Base-by-base conservation (phyloP, 805 yeast species). In the Candida sonorensis region DNA sequence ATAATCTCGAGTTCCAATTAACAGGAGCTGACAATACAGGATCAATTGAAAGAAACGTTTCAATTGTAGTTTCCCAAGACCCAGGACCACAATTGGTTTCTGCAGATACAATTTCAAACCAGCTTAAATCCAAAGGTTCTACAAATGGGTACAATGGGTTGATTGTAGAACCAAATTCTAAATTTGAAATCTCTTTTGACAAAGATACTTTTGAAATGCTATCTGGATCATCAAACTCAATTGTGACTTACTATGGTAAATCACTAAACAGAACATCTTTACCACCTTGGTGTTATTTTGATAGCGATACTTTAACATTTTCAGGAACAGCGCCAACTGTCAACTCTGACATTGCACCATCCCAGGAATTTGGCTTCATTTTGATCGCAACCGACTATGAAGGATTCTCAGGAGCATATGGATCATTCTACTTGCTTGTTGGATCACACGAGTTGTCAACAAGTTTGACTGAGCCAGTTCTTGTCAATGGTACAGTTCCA, bases 361-460 rank as follows among this genome's bases (percentile, higher is more conserved):
- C 94, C 25, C 66, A 74, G 42, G 61, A 66, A 26, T 92, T 75
- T 53, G 69, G 72, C 12, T 76, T 90, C 44, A 66, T 75, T 27
- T 69, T 88, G 44, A 76, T 87, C 35, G 96, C 88, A 1, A 66
- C 94, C 2, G 95, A 87, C 48, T 74, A 75, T 48, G 57, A 58
- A 17, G 95, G 94, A 2, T 87, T 55, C 51, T 62, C 92, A 1
- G 87, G 83, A 12, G 78, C 77, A 4, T 75, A 68, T 42, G 78
- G 82, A 3, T 59, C 70, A 19, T 92, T 92, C 61, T 66, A 74
- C 38, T 62, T 92, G 23, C 62, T 81, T 17, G 81, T 90, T 23
- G 98, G 98, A 26, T 95, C 94, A 8, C 96, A 92, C 54, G 79
- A 73, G 40, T 67, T 92, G 41, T 69, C 86, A 23, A 79, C 92